Conservation (phyloP, 106 monocot species). For the Acorus gramineus region DNA sequence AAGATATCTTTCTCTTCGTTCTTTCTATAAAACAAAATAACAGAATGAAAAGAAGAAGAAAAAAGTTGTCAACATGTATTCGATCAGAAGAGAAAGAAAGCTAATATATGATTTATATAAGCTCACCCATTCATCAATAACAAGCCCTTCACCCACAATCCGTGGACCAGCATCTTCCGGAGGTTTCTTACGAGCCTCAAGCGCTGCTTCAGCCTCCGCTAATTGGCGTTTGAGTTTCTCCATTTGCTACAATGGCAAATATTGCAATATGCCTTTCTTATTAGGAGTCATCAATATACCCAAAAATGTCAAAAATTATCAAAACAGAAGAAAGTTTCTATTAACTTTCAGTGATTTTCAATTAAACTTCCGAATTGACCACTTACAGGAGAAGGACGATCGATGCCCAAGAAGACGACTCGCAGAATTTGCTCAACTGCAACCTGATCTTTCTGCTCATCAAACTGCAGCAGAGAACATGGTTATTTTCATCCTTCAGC, state of each 20-base stretch:
- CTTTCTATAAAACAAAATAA: constrained; percentile 41
- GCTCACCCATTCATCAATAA: constrained; percentile 83
- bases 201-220: constrained; percentile 73
- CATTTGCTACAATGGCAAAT: constrained; percentile 35
- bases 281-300: too few relatives aligned
- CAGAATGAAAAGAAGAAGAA: constrained; percentile 1
- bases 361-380: not conserved
- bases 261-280: too few relatives aligned
- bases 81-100: not conserved
- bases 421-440: constrained; percentile 61
- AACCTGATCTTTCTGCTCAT: constrained; percentile 69
- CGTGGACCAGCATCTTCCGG: constrained; percentile 50
- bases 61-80: not conserved
- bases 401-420: constrained; percentile 48
- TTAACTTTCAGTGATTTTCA: too few relatives aligned
- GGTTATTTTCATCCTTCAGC: not conserved
- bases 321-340: too few relatives aligned
- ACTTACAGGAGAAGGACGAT: constrained; percentile 45
- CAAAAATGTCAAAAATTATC: too few relatives aligned
- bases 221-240: constrained; percentile 67
- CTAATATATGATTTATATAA: not conserved
- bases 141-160: constrained; percentile 70
- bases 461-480: constrained; percentile 36
- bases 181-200: constrained; percentile 69
- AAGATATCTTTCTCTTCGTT: constrained; percentile 50